A percentile compares a stretch with the other conserved stretches of the same genome.
These are phyloP conservation scores for Thuidium tamariscinum DNA, from an alignment of 225 moss, liverwort and hornwort species.

Conservation along the genomic window DNA sequence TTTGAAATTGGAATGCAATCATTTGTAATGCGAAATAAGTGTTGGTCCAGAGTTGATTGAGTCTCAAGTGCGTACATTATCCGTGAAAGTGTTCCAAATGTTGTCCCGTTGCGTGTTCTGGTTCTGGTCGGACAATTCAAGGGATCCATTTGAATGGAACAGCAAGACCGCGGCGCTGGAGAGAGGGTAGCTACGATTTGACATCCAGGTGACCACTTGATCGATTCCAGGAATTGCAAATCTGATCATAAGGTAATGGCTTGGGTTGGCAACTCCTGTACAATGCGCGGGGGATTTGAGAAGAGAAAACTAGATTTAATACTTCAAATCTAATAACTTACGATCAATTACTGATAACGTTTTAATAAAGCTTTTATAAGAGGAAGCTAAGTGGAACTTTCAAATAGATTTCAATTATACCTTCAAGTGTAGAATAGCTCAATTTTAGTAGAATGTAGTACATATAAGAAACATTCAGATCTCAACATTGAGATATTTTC, in stretches of 20 bases:
- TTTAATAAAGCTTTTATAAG: too few relatives aligned
- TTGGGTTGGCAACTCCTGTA: too few relatives aligned
- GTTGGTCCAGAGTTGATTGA: not conserved
- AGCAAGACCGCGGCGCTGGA: rapidly evolving
- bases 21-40: not conserved
- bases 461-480: too few relatives aligned
- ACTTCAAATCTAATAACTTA: too few relatives aligned
- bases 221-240: not conserved
- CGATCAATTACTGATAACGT: too few relatives aligned
- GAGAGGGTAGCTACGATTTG: not conserved
- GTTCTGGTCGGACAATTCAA: not conserved
- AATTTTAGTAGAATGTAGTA: too few relatives aligned
- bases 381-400: too few relatives aligned
- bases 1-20: not conserved
- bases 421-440: too few relatives aligned
- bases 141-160: not conserved
- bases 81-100: not conserved
- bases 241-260: not conserved
- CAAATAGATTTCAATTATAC: too few relatives aligned
- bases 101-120: rapidly evolving
- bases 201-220: not conserved
- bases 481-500: too few relatives aligned
- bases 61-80: not conserved
- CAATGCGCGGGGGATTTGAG: too few relatives aligned
- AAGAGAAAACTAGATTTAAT: too few relatives aligned